Conservation (phyloP, 1,284 basidiomycete species). For the Ustilago sp. region DNA sequence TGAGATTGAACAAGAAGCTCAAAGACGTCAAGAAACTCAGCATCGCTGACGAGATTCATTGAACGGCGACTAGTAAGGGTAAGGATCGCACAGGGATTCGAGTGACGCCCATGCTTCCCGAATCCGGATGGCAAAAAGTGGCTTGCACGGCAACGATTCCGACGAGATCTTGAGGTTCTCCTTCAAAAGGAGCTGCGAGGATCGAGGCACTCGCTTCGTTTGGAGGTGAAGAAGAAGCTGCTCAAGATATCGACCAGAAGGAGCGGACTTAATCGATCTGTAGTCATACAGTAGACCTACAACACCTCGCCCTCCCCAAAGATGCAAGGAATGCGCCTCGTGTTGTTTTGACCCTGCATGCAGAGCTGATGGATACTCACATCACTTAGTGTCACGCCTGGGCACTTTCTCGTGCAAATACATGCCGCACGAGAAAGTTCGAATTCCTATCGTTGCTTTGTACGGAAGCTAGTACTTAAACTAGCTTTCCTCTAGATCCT, state of each 20-base stretch:
- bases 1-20: background rate
- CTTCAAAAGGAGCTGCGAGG: background rate
- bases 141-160: constrained; percentile 3
- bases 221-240: background rate
- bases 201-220: constrained; percentile 8
- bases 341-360: constrained; percentile 9
- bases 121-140: constrained; percentile 3
- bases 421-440: no score
- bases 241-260: background rate
- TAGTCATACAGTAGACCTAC: constrained; percentile 6
- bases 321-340: background rate
- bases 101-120: background rate
- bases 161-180: constrained; percentile 8
- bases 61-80: background rate
- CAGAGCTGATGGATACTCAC: constrained; percentile 14
- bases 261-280: background rate
- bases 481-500: no score
- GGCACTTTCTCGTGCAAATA: no score
- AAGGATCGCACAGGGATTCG: background rate
- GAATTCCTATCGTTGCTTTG: no score
- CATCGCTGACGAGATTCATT: background rate
- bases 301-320: background rate
- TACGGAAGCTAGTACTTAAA: no score
- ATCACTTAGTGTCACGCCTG: background rate
- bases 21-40: background rate